A percentile compares a stretch with the other conserved stretches of the same genome.
phyloP scores from a whole-genome alignment of 345 rosid genomes.

The Excoecaria agallocha region DNA sequence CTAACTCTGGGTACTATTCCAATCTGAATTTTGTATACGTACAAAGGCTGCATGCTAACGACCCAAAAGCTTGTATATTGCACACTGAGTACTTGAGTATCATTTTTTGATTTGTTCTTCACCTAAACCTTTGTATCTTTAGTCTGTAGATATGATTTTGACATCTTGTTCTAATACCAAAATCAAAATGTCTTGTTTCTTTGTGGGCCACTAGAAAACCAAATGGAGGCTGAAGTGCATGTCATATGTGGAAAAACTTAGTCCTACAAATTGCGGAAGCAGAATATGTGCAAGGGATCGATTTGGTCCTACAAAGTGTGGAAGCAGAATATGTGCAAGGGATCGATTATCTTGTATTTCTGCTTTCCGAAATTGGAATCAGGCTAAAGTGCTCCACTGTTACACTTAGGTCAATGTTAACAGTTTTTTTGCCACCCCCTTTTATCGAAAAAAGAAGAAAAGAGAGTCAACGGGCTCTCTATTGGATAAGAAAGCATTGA shows the following conservation, averaged over 20 bases:
- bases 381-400: too few species aligned
- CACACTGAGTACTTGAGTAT: background rate
- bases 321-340: too few species aligned
- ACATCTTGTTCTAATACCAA: constrained; percentile 1
- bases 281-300: background rate
- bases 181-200: background rate
- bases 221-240: background rate
- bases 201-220: background rate
- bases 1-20: constrained; percentile 27
- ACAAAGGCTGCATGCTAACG: constrained; percentile 12
- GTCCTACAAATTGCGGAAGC: background rate
- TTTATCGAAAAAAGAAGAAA: too few species aligned
- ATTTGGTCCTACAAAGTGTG: too few species aligned
- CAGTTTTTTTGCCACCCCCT: too few species aligned
- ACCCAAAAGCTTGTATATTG: constrained; percentile 9
- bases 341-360: too few species aligned
- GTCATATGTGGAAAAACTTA: background rate
- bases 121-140: background rate
- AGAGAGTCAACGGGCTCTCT: too few species aligned
- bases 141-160: constrained; percentile 1
- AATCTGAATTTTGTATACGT: background rate
- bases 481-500: too few species aligned
- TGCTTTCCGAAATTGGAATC: too few species aligned
- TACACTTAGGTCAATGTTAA: too few species aligned
- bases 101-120: constrained; percentile 5